Conservation (phyloP, 225 moss, liverwort and hornwort species). For the Pseudoscleropodium purum region DNA sequence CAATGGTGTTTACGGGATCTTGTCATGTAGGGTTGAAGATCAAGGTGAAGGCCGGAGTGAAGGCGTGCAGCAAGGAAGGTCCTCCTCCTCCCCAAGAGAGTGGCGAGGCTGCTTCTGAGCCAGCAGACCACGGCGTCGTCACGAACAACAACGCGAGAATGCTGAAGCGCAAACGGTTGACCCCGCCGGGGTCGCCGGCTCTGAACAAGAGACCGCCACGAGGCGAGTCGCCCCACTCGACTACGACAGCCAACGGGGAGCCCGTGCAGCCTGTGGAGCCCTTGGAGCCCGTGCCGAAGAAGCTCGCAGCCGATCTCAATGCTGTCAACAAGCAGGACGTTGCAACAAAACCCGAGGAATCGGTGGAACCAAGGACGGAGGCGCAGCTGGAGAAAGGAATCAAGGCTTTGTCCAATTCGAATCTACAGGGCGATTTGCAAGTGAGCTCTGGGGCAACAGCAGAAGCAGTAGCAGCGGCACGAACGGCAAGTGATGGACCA, state of each 20-base stretch:
- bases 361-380: slow-evolving; percentile 6
- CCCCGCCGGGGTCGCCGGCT: slow-evolving; percentile 50
- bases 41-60: slow-evolving; percentile 37
- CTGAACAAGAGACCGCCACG: slow-evolving; percentile 41
- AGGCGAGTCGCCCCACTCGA: slow-evolving; percentile 20
- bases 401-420: neutral
- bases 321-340: slow-evolving; percentile 40
- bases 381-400: slow-evolving; percentile 6
- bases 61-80: slow-evolving; percentile 14
- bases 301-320: slow-evolving; percentile 26
- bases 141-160: slow-evolving; percentile 27
- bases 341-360: slow-evolving; percentile 8
- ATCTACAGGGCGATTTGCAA: slow-evolving; percentile 26
- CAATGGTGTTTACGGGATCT: neutral
- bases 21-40: slow-evolving; percentile 47
- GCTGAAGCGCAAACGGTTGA: slow-evolving; percentile 55
- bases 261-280: slow-evolving; percentile 5
- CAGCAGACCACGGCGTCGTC: slow-evolving; percentile 14
- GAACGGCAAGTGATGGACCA: neutral
- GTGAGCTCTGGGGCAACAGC: neutral
- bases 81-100: slow-evolving; percentile 4
- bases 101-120: slow-evolving; percentile 18
- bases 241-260: slow-evolving; percentile 36
- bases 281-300: slow-evolving; percentile 18
- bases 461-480: neutral